These are phyloP conservation scores for Lenzites betulinus DNA, from an alignment of 768 basidiomycete species.

Conservation along the genomic window DNA sequence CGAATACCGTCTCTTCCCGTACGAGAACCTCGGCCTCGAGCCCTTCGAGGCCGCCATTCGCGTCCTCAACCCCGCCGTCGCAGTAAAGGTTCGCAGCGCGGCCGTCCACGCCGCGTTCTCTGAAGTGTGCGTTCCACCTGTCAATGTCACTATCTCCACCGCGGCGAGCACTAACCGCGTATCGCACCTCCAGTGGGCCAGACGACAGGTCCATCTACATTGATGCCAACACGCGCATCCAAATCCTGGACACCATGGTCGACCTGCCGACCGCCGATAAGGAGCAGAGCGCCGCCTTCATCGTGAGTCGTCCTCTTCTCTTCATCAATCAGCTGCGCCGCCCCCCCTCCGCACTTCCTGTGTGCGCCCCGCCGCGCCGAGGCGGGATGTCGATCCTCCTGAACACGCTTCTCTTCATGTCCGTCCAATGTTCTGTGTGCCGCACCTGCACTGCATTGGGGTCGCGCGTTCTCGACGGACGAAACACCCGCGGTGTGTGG, in stretches of 20 bases:
- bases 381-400: not conserved
- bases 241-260: constrained; percentile 78
- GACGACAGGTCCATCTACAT: constrained; percentile 44
- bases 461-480: not conserved
- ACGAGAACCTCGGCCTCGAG: constrained; percentile 52
- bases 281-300: constrained; percentile 68
- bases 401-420: constrained; percentile 2
- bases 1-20: constrained; percentile 57
- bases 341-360: not conserved
- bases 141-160: too few species aligned
- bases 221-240: constrained; percentile 69
- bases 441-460: not conserved
- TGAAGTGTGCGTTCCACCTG: constrained; percentile 38
- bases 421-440: constrained; percentile 5
- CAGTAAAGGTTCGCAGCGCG: constrained; percentile 53
- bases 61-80: constrained; percentile 55
- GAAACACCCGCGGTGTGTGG: not conserved
- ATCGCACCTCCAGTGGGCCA: constrained; percentile 24
- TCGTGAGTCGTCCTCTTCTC: constrained; percentile 51
- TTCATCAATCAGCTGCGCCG: not conserved
- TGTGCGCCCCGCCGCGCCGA: not conserved
- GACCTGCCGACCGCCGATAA: constrained; percentile 64
- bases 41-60: constrained; percentile 57
- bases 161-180: constrained; percentile 12
- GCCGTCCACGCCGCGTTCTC: constrained; percentile 54